A percentile compares a stretch with the other conserved stretches of the same genome.
phyloP scores from a whole-genome alignment of 2,329 filamentous ascomycete genomes.

The Penicillium sp. region DNA sequence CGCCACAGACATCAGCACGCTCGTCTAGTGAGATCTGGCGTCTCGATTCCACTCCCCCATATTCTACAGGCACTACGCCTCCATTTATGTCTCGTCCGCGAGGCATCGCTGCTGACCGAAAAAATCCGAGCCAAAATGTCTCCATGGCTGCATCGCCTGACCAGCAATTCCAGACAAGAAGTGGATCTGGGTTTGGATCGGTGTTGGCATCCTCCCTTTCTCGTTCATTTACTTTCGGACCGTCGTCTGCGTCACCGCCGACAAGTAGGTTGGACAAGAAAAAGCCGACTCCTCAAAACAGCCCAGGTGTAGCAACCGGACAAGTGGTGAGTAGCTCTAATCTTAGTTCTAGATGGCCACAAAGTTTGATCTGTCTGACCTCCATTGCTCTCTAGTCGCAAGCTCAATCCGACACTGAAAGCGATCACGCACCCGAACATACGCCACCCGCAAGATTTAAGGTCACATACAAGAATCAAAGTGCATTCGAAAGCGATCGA shows the following conservation, averaged over 20 bases:
- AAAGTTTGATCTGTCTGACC: constrained; percentile 29
- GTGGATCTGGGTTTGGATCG: constrained; percentile 42
- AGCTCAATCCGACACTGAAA: constrained; percentile 40
- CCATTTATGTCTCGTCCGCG: constrained; percentile 45
- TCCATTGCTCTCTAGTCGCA: constrained; percentile 31
- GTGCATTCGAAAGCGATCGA: constrained; percentile 55
- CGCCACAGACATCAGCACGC: constrained; percentile 47
- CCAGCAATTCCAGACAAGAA: constrained; percentile 37
- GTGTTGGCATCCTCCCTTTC: constrained; percentile 46
- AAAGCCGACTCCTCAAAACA: constrained; percentile 37
- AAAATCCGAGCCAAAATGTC: constrained; percentile 40
- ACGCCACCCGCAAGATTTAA: constrained; percentile 40
- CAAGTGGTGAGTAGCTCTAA: constrained; percentile 30
- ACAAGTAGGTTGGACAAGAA: constrained; percentile 34
- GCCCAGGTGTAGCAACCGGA: constrained; percentile 28
- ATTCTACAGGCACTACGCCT: constrained; percentile 53
- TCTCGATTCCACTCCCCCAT: constrained; percentile 50
- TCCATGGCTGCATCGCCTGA: constrained; percentile 45
- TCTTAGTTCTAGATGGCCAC: constrained; percentile 23
- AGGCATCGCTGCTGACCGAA: constrained; percentile 41
- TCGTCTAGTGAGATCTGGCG: constrained; percentile 53
- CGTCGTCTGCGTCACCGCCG: constrained; percentile 45
- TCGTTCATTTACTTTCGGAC: constrained; percentile 44
- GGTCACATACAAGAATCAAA: constrained; percentile 55
- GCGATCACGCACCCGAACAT: constrained; percentile 30